Evolutionary conservation across 2,329 filamentous ascomycete genomes (phyloP), one percentile per base, ranked within the genome.

Genomic region (Fusarium multiceps): DNA sequence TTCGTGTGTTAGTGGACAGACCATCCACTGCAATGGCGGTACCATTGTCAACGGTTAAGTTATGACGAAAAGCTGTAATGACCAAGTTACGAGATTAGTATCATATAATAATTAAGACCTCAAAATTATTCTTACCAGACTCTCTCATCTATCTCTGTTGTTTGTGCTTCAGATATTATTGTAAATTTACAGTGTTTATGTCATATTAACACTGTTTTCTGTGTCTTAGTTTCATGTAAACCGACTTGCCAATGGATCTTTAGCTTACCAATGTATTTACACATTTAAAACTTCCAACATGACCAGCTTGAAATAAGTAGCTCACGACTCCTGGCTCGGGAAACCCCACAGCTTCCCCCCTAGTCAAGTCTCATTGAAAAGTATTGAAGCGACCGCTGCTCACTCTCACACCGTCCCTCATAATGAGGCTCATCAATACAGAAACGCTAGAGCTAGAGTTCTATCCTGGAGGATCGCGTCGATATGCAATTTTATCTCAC

Each of bases 1-100:
- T 76, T 90, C 88, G 49, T 90, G 88, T 66, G 89, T 96, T 47
- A 90, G 87, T 55, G 93, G 93, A 3, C 93, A 95, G 82, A 84
- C 82, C 0, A 82, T 87, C 13, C 85, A 86, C 75, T 86, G 84
- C 78, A 87, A 87, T 50, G 85, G 85, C 2, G 85, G 85, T 7
- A 76, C 75, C 7, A 72, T 86, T 43, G 84, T 87, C 28, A 85
- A 84, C 65, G 83, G 85, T 25, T 86, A 76, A 78, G 50, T 27
- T 14, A 53, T 21, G 3, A 54, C 16, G 9, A 54, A 27, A 61
- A 47, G 9, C 6, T 28, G 6, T 13, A 54, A 56, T 46, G 42
- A 27, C 1, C 3, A 32, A 28, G 14, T 40, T 40, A 42, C 12
- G 37, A 43, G 1, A 25, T 34, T 40, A 47, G 48, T 20, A 21